These are phyloP conservation scores for Tetrahymena malaccensis DNA, from an alignment of 73 alveolate species.

Conservation along the genomic window DNA sequence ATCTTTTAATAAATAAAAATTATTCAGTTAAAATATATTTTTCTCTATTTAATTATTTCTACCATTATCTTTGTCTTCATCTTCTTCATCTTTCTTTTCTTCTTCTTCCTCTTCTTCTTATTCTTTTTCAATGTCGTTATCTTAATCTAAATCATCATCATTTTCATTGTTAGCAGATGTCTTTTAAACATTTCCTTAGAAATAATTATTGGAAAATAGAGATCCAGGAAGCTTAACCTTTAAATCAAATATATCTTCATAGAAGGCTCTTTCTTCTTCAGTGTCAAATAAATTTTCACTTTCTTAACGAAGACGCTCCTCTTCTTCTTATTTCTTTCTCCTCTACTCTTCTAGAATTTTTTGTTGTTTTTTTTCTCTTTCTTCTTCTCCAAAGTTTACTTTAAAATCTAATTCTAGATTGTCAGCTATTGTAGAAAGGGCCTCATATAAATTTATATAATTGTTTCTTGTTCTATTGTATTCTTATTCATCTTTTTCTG, in stretches of 20 bases:
- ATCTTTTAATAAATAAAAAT: background rate
- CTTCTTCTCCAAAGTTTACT: background rate
- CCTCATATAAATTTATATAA: background rate
- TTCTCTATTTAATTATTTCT: background rate
- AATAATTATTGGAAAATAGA: background rate
- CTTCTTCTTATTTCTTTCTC: background rate
- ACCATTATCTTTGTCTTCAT: constrained; percentile 1
- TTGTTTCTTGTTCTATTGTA: background rate
- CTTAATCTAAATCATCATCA: constrained; percentile 3
- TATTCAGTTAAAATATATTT: background rate
- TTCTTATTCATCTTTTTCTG: background rate
- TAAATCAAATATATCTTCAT: background rate
- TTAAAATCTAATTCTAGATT: background rate
- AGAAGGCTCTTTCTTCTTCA: background rate
- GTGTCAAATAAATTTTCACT: background rate
- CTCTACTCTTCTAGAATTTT: background rate
- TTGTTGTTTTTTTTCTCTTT: background rate
- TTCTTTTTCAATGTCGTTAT: background rate
- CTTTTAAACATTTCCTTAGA: constrained; percentile 2
- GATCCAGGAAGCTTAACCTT: background rate
- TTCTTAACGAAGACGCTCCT: background rate
- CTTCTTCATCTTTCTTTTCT: background rate
- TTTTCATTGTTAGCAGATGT: constrained; percentile 9
- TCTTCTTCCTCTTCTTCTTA: constrained; percentile 5
- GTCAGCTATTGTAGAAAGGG: background rate